phyloP scores from a whole-genome alignment of 2,329 filamentous ascomycete genomes.

The Cercospora sp. region DNA sequence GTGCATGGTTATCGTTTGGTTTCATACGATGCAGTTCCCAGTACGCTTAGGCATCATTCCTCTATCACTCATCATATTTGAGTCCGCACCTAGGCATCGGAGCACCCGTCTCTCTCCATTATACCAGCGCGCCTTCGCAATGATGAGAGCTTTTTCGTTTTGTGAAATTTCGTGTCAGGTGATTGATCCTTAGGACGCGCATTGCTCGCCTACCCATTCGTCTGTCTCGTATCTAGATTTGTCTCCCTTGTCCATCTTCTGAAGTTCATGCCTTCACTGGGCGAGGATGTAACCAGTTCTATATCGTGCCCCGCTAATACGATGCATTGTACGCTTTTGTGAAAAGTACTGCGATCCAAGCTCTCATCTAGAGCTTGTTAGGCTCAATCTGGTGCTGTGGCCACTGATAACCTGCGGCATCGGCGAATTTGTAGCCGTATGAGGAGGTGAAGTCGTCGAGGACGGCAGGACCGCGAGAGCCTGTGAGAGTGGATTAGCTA shows the following conservation, averaged over 20 bases:
- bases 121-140: constrained; percentile 6
- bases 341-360: not conserved
- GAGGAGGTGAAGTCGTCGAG: constrained; percentile 97
- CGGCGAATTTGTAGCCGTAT: constrained; percentile 98
- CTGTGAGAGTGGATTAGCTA: constrained; percentile 51
- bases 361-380: constrained; percentile 69
- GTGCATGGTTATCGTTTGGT: not conserved
- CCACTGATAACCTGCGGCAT: constrained; percentile 95
- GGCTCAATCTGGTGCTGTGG: constrained; percentile 69
- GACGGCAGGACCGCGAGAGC: constrained; percentile 92
- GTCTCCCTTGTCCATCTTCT: not conserved
- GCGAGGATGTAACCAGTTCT: not conserved
- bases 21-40: not conserved
- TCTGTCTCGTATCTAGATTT: constrained; percentile 3
- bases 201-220: not conserved
- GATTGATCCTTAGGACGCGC: not conserved
- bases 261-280: not conserved
- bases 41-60: not conserved
- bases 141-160: not conserved
- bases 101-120: constrained; percentile 9
- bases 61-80: not conserved
- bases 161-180: not conserved
- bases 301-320: constrained; percentile 1
- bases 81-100: constrained; percentile 5
- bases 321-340: not conserved